Base-by-base conservation (phyloP, 1,284 basidiomycete species). In the Trichosporon sp. region DNA sequence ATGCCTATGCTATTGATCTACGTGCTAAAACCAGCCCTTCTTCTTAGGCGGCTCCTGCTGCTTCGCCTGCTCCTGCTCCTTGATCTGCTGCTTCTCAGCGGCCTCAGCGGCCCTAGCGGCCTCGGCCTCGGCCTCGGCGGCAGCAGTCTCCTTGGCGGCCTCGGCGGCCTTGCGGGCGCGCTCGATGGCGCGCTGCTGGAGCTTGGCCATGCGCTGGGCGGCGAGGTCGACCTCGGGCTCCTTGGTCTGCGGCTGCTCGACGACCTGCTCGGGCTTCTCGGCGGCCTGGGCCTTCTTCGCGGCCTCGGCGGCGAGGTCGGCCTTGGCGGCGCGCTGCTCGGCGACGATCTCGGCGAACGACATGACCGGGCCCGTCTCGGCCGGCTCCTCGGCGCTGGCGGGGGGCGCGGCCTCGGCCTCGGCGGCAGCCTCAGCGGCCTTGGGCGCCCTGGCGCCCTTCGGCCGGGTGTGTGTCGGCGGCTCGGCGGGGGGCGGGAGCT, bases 361-460 rank as follows among this genome's bases (percentile, higher is more conserved):
- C 56, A 32, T 60, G 15, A 18, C 4, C 56, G 27, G 27, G 2
- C 56, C 56, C 0, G 18, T n/a, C 29, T 60, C 56, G 60, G 63
- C 67, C 32, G 51, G 64, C 67, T 65, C 74, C 29, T n/a, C 65
- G 66, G 29, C 72, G 18, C 18, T 18, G 12, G 21, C 7, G 35
- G 12, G 12, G 35, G 35, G 35, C 15, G 38, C 38, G 51, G 27
- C 68, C 68, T 42, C 56, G 56, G n/a, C 62, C 66, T 56, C 73
- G 31, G 21, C 69, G 62, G 29, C 71, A 67, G 31, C 70, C 66
- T 38, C 58, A 32, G 31, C 72, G 63, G 32, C 72, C 65, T 27
- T 68, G 60, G 38, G 71, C 11, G 4, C 66, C 72, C 29, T 65
- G 44, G 11, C 67, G 70, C 21, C 67, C 47, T 11, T 53, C 25